These are phyloP conservation scores for Didymella segeticola DNA, from an alignment of 2,329 filamentous ascomycete species.

Conservation along the genomic window DNA sequence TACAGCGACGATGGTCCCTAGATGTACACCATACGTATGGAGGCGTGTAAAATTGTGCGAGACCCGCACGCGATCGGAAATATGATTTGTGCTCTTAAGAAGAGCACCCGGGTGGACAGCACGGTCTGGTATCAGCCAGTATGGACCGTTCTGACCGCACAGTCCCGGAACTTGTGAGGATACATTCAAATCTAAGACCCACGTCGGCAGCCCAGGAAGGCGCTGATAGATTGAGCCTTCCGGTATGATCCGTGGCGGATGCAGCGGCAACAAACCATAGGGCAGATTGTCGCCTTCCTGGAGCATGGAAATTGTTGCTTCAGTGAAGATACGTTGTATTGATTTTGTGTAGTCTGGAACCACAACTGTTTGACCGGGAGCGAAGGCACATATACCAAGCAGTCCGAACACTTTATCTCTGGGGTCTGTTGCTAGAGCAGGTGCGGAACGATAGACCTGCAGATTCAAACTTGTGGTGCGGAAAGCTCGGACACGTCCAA, in stretches of 20 bases:
- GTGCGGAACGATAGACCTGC: neutral
- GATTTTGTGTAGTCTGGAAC: constrained; percentile 19
- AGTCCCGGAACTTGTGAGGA: neutral
- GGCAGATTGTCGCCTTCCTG: neutral
- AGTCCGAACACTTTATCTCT: constrained; percentile 24
- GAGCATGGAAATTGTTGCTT: constrained; percentile 11
- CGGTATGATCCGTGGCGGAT: neutral
- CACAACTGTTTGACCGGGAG: neutral
- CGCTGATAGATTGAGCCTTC: neutral
- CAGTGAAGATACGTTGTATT: constrained; percentile 3
- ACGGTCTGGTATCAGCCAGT: neutral
- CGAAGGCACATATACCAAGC: constrained; percentile 16
- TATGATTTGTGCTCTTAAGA: neutral
- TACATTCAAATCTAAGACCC: constrained; percentile 5
- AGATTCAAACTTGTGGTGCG: neutral
- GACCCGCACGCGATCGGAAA: neutral
- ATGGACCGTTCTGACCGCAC: neutral
- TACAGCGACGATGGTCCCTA: neutral
- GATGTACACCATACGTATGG: neutral
- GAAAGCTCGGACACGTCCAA: neutral
- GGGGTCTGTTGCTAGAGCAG: constrained; percentile 15
- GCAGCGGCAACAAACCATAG: neutral
- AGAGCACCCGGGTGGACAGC: neutral
- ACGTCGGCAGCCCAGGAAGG: neutral
- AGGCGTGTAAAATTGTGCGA: neutral